Conservation (phyloP, 352 stramenopile species). For the Phytophthora melonis region DNA sequence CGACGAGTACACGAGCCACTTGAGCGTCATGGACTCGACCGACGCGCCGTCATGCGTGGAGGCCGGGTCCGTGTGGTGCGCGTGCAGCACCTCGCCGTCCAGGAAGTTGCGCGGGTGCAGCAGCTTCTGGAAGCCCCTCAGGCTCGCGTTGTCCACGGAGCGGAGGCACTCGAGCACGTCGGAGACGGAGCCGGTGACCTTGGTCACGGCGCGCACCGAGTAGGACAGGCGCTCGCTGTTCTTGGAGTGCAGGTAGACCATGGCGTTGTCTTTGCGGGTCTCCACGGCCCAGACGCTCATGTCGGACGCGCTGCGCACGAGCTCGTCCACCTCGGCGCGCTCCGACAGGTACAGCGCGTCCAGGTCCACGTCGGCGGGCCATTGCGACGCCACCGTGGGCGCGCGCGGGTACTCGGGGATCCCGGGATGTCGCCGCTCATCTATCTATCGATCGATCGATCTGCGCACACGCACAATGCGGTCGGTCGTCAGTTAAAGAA, state of each 20-base stretch:
- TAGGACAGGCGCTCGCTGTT: constrained; percentile 86
- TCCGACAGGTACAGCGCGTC: constrained; percentile 81
- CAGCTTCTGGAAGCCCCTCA: constrained; percentile 77
- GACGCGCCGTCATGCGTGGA: constrained; percentile 21
- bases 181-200: constrained; percentile 68
- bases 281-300: constrained; percentile 84
- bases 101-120: constrained; percentile 80
- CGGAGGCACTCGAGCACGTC: constrained; percentile 86
- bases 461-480: not conserved
- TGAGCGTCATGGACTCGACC: constrained; percentile 80
- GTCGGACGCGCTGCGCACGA: constrained; percentile 71
- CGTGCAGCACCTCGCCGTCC: constrained; percentile 82
- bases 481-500: not conserved
- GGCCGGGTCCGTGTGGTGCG: constrained; percentile 46
- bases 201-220: constrained; percentile 75
- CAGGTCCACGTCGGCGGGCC: constrained; percentile 81
- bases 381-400: constrained; percentile 49
- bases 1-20: constrained; percentile 85
- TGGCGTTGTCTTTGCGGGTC: constrained; percentile 65
- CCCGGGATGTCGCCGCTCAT: constrained; percentile 37
- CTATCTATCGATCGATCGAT: not conserved
- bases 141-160: constrained; percentile 61
- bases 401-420: constrained; percentile 38
- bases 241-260: constrained; percentile 84
- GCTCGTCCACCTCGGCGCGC: constrained; percentile 72